Conservation (phyloP, 306 rosid genomes). For the Canavalia gladiata region DNA sequence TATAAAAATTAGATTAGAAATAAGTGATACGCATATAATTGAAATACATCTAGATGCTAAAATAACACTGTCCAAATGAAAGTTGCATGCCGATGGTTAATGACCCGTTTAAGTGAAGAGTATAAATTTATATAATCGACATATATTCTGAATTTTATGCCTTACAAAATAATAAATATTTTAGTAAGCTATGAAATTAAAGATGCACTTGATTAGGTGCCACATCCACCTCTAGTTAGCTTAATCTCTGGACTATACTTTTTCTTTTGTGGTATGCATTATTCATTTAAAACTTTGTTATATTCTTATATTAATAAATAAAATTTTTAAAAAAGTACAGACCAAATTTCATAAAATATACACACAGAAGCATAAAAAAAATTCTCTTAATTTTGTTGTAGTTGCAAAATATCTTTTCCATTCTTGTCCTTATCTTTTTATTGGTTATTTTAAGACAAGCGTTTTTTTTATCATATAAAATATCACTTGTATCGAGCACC, state of each 20-base stretch:
- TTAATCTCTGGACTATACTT: neutral
- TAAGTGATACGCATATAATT: too few relatives aligned
- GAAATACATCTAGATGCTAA: too few relatives aligned
- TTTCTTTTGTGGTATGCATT: neutral
- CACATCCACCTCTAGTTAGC: neutral
- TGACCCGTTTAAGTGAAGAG: neutral
- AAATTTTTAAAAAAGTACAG: too few relatives aligned
- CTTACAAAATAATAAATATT: neutral
- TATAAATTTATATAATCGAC: neutral
- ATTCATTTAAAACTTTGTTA: neutral
- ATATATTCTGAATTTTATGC: neutral
- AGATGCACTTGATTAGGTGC: neutral
- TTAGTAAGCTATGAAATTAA: neutral
- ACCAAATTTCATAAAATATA: too few relatives aligned
- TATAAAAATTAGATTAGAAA: too few relatives aligned
- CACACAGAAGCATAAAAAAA: too few relatives aligned
- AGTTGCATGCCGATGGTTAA: neutral
- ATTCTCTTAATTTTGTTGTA: neutral
- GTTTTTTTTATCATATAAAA: neutral
- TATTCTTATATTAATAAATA: neutral
- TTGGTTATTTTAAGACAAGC: too few relatives aligned
- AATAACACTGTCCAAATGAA: neutral
- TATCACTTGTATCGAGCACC: neutral
- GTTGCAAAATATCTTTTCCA: neutral
- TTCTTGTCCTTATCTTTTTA: too few relatives aligned